Conservation (phyloP, 768 basidiomycete genomes). For the Phaffia tasmanica region DNA sequence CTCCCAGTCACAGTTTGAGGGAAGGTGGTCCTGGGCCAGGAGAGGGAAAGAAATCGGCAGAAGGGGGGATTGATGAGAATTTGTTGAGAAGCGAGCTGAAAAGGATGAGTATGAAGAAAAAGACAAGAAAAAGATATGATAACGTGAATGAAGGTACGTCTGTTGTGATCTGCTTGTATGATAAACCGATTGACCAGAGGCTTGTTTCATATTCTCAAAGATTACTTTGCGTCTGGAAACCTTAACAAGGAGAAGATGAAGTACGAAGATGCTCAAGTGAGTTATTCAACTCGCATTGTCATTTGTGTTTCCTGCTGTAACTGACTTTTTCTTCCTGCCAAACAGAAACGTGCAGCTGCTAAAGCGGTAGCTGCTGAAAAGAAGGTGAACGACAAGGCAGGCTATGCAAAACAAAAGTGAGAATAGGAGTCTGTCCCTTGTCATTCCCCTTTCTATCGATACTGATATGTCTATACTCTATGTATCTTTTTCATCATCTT, state of each 20-base stretch:
- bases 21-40: constrained; percentile 20
- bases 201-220: not conserved
- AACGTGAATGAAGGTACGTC: not conserved
- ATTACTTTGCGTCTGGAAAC: not conserved
- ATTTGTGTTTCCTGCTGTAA: too few species aligned
- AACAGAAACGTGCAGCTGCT: constrained; percentile 9
- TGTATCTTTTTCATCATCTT: not conserved
- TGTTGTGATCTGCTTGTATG: not conserved
- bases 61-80: constrained; percentile 9
- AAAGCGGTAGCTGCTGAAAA: constrained; percentile 13
- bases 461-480: not conserved
- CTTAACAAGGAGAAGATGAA: constrained; percentile 16
- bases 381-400: constrained; percentile 23
- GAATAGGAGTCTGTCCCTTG: not conserved
- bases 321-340: too few species aligned
- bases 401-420: constrained; percentile 22
- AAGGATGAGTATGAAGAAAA: constrained; percentile 24
- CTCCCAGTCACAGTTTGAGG: not conserved
- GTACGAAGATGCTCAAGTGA: constrained; percentile 1
- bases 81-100: constrained; percentile 20
- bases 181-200: constrained; percentile 12
- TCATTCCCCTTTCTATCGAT: not conserved
- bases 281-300: too few species aligned
- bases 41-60: constrained; percentile 3
- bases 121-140: constrained; percentile 15